Conservation (phyloP, 305 asterid species). For the Salvia sclarea region DNA sequence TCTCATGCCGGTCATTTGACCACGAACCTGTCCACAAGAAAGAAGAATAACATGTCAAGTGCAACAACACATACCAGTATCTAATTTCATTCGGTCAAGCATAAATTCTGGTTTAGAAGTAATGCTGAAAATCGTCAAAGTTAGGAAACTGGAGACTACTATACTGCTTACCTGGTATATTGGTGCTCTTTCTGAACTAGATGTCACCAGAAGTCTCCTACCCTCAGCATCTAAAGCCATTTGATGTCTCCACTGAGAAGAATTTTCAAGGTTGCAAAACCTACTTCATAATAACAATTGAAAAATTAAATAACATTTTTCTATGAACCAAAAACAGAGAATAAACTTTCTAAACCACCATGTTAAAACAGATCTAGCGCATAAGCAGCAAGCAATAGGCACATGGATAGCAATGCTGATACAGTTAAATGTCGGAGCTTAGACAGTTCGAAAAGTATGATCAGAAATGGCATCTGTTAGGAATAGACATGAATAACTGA, state of each 20-base stretch:
- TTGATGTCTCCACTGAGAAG: constrained; percentile 56
- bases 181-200: constrained; percentile 72
- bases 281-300: constrained; percentile 36
- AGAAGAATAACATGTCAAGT: background rate
- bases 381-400: background rate
- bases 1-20: constrained; percentile 58
- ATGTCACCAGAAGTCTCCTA: constrained; percentile 77
- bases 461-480: background rate
- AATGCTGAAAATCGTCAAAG: background rate
- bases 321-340: background rate
- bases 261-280: constrained; percentile 58
- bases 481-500: background rate
- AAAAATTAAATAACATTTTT: background rate
- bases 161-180: constrained; percentile 64
- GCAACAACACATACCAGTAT: background rate
- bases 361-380: background rate
- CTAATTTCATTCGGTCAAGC: background rate
- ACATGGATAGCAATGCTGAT: background rate
- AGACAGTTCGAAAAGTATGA: background rate
- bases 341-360: background rate
- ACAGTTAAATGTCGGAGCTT: background rate
- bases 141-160: background rate
- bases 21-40: constrained; percentile 58
- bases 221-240: constrained; percentile 90
- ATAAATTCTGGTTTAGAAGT: background rate